A percentile compares a stretch with the other conserved stretches of the same genome.
phyloP scores from a whole-genome alignment of 345 rosid species.

The Erysimum cheiranthoides region DNA sequence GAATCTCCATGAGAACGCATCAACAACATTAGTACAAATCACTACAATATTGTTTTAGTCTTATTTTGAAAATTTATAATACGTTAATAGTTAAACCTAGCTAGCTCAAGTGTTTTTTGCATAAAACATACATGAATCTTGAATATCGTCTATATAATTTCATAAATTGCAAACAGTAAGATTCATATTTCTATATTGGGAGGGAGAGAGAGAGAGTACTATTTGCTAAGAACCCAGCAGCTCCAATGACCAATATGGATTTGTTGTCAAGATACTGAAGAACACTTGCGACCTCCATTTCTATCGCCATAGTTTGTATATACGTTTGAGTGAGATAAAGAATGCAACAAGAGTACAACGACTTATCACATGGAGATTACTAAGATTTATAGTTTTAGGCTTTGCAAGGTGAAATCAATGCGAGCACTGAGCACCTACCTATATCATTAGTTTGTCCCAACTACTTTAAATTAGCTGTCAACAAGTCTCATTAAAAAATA shows the following conservation, averaged over 20 bases:
- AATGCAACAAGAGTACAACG: constrained; percentile 18
- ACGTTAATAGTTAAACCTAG: background rate
- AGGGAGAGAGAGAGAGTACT: constrained; percentile 23
- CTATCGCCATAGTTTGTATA: constrained; percentile 35
- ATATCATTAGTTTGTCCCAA: constrained; percentile 21
- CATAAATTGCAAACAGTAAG: background rate
- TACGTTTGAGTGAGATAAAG: constrained; percentile 15
- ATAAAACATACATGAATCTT: background rate
- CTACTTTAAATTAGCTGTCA: constrained; percentile 35
- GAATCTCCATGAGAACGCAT: background rate
- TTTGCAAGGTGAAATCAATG: constrained; percentile 35
- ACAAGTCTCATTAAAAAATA: background rate
- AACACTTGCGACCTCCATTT: constrained; percentile 36
- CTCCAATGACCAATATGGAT: constrained; percentile 44
- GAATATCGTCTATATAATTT: background rate
- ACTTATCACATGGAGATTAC: background rate
- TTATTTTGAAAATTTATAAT: background rate
- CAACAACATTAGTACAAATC: background rate
- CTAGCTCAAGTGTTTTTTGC: background rate
- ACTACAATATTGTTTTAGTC: background rate
- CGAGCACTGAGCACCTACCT: constrained; percentile 24
- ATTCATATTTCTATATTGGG: background rate
- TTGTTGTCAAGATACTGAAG: constrained; percentile 47
- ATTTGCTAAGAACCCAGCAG: constrained; percentile 48
- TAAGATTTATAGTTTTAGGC: constrained; percentile 25